Evolutionary conservation across 192 early-diverging fungal genomes (phyloP).

Genomic region (Thamnidium elegans): DNA sequence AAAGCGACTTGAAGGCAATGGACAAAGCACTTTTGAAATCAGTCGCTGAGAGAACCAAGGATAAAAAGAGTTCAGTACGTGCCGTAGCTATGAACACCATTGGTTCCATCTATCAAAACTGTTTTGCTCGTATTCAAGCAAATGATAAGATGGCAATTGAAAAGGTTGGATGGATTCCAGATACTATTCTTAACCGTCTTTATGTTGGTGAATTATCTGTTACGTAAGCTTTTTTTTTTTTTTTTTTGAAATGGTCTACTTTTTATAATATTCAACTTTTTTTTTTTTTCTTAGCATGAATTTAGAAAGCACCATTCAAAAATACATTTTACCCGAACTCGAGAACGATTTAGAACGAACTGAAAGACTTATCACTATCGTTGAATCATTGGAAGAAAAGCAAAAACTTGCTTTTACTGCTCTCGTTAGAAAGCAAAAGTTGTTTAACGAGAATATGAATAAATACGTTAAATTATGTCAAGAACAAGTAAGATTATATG

Average conservation of each 20-base stretch:
- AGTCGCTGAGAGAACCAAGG: slow-evolving; percentile 80
- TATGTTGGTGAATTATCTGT: slow-evolving; percentile 85
- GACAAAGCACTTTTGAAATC: slow-evolving; percentile 56
- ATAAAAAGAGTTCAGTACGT: slow-evolving; percentile 73
- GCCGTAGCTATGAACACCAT: slow-evolving; percentile 75
- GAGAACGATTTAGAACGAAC: slow-evolving; percentile 53
- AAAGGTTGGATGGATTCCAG: slow-evolving; percentile 84
- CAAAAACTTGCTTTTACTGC: slow-evolving; percentile 74
- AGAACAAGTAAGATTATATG: not conserved
- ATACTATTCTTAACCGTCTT: slow-evolving; percentile 73
- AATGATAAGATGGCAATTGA: slow-evolving; percentile 52
- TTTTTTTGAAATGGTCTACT: slow-evolving; percentile 20
- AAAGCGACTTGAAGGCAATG: slow-evolving; percentile 51
- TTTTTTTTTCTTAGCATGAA: slow-evolving; percentile 32
- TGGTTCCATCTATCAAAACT: slow-evolving; percentile 68
- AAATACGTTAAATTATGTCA: slow-evolving; percentile 11
- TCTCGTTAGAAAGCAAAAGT: slow-evolving; percentile 69
- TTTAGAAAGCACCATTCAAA: slow-evolving; percentile 61
- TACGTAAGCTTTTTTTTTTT: slow-evolving; percentile 45
- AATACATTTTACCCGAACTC: slow-evolving; percentile 63
- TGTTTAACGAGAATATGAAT: slow-evolving; percentile 1
- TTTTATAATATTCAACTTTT: not conserved
- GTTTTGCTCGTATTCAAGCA: slow-evolving; percentile 68
- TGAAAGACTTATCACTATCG: slow-evolving; percentile 67
- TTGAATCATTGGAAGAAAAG: slow-evolving; percentile 59